phyloP scores from a whole-genome alignment of 345 rosid genomes.

The Anacardium occidentale region DNA sequence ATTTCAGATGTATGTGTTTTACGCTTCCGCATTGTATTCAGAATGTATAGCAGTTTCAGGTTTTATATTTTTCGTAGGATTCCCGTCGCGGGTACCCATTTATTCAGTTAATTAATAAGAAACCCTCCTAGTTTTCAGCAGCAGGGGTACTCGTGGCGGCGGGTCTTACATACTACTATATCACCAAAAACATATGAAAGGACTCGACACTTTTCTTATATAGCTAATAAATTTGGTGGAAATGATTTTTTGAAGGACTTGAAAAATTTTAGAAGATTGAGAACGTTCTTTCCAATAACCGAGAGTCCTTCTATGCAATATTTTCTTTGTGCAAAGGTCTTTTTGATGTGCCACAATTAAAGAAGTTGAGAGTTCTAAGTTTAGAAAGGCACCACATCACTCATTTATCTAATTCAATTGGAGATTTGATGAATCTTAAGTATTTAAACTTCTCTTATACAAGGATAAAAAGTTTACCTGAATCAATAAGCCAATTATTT shows the following conservation, averaged over 20 bases:
- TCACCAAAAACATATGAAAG: neutral
- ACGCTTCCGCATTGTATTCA: too few relatives aligned
- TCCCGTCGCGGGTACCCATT: too few relatives aligned
- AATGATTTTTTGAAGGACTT: conserved; percentile 12
- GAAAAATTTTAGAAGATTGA: neutral
- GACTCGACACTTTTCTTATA: neutral
- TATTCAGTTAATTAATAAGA: too few relatives aligned
- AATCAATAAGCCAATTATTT: neutral
- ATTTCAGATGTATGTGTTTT: too few relatives aligned
- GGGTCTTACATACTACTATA: too few relatives aligned
- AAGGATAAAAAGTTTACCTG: neutral
- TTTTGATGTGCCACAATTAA: conserved; percentile 8
- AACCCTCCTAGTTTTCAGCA: too few relatives aligned
- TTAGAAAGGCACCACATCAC: conserved; percentile 7
- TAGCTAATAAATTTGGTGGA: too few relatives aligned
- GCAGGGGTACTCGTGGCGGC: too few relatives aligned
- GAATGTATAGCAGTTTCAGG: too few relatives aligned
- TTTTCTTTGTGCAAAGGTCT: neutral
- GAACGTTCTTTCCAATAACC: conserved; percentile 20
- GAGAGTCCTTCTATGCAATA: too few relatives aligned
- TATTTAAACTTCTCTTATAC: neutral
- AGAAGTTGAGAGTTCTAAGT: conserved; percentile 19
- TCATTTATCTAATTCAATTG: conserved; percentile 15
- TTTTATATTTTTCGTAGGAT: too few relatives aligned
- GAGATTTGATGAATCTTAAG: conserved; percentile 3